Evolutionary conservation across 1,284 basidiomycete species (phyloP), one percentile per base, ranked within the genome.

Genomic region (Naganishia liquefaciens): DNA sequence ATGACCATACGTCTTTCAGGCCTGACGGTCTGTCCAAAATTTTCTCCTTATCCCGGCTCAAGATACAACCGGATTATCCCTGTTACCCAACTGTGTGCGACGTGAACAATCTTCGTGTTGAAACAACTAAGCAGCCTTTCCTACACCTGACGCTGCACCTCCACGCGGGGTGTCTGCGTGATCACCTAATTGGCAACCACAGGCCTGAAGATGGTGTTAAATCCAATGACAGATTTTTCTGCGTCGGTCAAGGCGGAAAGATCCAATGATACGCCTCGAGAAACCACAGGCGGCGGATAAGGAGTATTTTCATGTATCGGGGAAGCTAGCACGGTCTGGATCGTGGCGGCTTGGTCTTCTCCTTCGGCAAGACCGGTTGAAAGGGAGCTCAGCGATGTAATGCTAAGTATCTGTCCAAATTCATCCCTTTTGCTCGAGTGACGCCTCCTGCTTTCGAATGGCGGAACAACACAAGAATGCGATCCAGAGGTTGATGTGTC

Each of bases 211-310:
- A 27, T 21, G 23, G 21, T 30, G 13, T 40, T 23, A 17, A 60
- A 40, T 39, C 57, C 57, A 3, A 60, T 46, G 2, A 46, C 57
- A 5, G 27, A 46, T 15, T 46, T 19, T 49, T 60, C 57, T 23
- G 37, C 57, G 27, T 46, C 30, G 5, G 57, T 60, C 57, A 60
- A 50, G 7, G 57, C 57, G n/a, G n/a, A 50, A 33, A 60, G n/a
- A 25, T 60, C 57, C 33, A 60, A 30, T 4, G 57, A 60, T 3
- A 60, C 57, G 2, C 33, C 57, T 1, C 57, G 57, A 27, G 57
- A 46, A 1, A 60, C 46, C 6, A 49, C 39, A 39, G 57, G 57
- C 25, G 46, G 46, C 33, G 57, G 46, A 37, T 37, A 37, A 7
- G 33, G 33, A 10, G 6, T 37, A 28, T 27, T n/a, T 4, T 50